These are phyloP conservation scores for Beta lomatogona DNA, from an alignment of 179 eudicot genomes.

Conservation along the genomic window DNA sequence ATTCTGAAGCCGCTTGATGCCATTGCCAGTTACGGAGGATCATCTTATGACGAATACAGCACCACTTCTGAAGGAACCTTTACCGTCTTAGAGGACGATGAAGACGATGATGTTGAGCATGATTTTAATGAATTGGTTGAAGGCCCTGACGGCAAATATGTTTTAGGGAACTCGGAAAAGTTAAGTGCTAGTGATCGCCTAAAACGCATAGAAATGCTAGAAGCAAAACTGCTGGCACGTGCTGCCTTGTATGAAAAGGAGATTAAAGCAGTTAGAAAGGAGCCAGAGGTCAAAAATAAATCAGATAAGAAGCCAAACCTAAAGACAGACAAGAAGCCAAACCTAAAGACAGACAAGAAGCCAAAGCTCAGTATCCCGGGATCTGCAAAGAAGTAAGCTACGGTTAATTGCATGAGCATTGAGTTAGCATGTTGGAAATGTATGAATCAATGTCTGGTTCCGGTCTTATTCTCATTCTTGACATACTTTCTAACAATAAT, in stretches of 20 bases:
- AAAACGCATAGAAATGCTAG: neutral
- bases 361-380: slow-evolving; percentile 40
- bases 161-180: slow-evolving; percentile 14
- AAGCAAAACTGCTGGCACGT: slow-evolving; percentile 5
- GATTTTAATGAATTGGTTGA: slow-evolving; percentile 27
- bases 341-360: slow-evolving; percentile 32
- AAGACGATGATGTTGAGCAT: slow-evolving; percentile 30
- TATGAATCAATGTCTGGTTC: slow-evolving; percentile 1
- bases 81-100: slow-evolving; percentile 8
- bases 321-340: slow-evolving; percentile 38
- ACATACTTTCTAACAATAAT: slow-evolving; percentile 7
- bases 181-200: slow-evolving; percentile 15
- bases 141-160: slow-evolving; percentile 32
- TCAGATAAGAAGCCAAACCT: slow-evolving; percentile 29
- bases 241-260: slow-evolving; percentile 27
- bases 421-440: neutral
- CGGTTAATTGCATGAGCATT: slow-evolving; percentile 2
- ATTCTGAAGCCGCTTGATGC: slow-evolving; percentile 43
- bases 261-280: slow-evolving; percentile 36
- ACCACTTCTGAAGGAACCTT: slow-evolving; percentile 25
- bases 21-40: slow-evolving; percentile 25
- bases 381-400: slow-evolving; percentile 32
- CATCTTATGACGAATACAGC: slow-evolving; percentile 11
- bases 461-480: neutral
- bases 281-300: slow-evolving; percentile 37